These are phyloP conservation scores for Eudorina sp. DNA, from an alignment of 139 green algal species.

Conservation along the genomic window DNA sequence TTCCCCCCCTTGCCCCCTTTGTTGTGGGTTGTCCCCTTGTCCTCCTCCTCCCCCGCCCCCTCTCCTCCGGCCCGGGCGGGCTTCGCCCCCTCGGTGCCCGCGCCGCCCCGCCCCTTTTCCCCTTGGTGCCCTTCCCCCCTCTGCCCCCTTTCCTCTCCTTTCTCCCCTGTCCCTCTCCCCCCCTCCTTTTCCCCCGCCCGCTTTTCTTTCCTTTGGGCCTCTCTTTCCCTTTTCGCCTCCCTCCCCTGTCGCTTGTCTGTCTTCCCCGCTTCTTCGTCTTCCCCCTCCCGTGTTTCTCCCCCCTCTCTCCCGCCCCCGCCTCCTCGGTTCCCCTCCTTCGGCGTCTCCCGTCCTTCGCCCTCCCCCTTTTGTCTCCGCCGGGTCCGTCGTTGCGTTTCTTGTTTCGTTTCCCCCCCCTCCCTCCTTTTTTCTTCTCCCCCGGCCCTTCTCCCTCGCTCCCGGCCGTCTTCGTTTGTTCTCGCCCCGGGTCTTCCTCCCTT, in stretches of 20 bases:
- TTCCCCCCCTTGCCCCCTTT: neutral
- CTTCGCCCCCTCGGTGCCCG: neutral
- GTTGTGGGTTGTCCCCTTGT: neutral
- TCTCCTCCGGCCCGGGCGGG: neutral
- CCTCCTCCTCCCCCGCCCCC: neutral
- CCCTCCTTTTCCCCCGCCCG: neutral
- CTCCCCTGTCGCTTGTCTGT: no score
- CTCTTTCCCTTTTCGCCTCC: neutral
- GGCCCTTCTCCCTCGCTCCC: neutral
- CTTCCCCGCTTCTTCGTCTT: no score
- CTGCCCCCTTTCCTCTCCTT: neutral
- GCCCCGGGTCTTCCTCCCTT: neutral
- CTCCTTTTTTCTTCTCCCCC: neutral
- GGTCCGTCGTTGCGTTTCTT: neutral
- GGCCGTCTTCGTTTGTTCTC: neutral
- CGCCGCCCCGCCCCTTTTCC: no score
- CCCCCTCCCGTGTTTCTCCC: no score
- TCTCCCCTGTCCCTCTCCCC: neutral
- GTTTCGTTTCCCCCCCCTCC: neutral
- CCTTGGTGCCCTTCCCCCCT: neutral
- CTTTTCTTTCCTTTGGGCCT: neutral
- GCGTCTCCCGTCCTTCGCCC: neutral
- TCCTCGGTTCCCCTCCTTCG: neutral
- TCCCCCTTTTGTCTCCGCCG: neutral
- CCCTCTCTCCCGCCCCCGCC: neutral